Conservation (phyloP, 2,329 filamentous ascomycete species). For the Cordyceps sp. region DNA sequence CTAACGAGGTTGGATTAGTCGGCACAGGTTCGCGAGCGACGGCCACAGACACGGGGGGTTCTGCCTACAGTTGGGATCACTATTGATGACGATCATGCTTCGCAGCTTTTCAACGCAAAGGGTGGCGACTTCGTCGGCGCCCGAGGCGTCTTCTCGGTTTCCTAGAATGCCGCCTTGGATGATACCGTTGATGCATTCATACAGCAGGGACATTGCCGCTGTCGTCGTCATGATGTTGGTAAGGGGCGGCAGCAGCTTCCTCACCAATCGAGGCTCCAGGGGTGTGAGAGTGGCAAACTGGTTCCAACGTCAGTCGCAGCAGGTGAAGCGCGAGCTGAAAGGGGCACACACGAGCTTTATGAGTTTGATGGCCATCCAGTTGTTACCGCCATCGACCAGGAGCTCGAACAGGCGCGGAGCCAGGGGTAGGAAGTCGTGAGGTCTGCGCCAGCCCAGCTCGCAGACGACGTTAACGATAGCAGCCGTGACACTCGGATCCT, state of each 20-base stretch:
- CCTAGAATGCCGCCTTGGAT: conserved; percentile 92
- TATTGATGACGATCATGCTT: conserved; percentile 86
- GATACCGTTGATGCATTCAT: conserved; percentile 97
- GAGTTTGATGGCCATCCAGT: conserved; percentile 99
- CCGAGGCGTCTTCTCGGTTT: conserved; percentile 59
- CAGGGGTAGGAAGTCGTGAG: conserved; percentile 82
- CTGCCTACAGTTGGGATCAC: conserved; percentile 72
- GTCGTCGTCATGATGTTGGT: conserved; percentile 90
- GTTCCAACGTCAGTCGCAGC: not conserved
- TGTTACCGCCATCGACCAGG: conserved; percentile 81
- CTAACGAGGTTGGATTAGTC: conserved; percentile 22
- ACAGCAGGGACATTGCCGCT: conserved; percentile 91
- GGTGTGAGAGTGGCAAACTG: conserved; percentile 92
- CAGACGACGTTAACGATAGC: conserved; percentile 95
- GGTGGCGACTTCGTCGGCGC: conserved; percentile 80
- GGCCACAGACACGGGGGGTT: not conserved
- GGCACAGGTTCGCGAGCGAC: not conserved
- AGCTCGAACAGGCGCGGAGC: conserved; percentile 86
- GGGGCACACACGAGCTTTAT: conserved; percentile 66
- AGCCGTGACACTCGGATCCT: conserved; percentile 85
- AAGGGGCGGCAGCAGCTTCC: conserved; percentile 78
- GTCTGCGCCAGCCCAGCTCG: conserved; percentile 84
- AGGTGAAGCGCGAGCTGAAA: no score
- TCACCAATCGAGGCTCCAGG: conserved; percentile 76
- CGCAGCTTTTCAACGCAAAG: conserved; percentile 86